Evolutionary conservation across 345 rosid species (phyloP).

Genomic region (Lagerstroemia speciosa): DNA sequence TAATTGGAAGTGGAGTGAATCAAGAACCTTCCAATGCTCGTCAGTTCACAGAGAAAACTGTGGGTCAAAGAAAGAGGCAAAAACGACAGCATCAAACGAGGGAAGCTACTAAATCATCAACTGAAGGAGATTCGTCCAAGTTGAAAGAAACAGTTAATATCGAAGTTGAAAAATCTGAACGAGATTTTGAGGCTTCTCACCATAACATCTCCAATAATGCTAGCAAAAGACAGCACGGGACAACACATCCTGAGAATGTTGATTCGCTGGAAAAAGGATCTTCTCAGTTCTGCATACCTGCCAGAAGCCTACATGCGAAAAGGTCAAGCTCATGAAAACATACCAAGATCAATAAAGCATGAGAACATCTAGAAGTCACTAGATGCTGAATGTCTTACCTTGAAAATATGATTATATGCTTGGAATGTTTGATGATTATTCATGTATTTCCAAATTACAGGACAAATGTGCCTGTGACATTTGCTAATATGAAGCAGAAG

Average conservation of each 20-base stretch:
- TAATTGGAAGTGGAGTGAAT: not conserved
- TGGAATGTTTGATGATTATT: not conserved
- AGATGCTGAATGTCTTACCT: not conserved
- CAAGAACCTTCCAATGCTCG: conserved; percentile 1
- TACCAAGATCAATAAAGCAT: not conserved
- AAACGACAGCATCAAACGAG: not conserved
- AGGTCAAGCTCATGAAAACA: not conserved
- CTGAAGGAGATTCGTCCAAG: conserved; percentile 3
- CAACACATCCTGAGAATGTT: conserved; percentile 1
- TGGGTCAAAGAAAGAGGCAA: conserved; percentile 4
- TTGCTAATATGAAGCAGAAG: conserved; percentile 22
- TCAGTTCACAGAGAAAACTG: not conserved
- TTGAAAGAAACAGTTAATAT: not conserved
- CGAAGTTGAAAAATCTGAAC: conserved; percentile 13
- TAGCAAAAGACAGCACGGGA: conserved; percentile 1
- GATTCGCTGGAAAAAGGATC: conserved; percentile 8
- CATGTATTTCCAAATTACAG: conserved; percentile 11
- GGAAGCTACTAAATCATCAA: conserved; percentile 3
- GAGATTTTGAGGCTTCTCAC: conserved; percentile 7
- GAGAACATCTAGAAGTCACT: not conserved
- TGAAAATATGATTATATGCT: not conserved
- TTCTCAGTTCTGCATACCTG: not conserved
- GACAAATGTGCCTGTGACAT: conserved; percentile 6
- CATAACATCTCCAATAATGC: conserved; percentile 2
- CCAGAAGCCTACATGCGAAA: not conserved